Base-by-base conservation (phyloP, 2,329 filamentous ascomycete genomes). In the Penicillium expansum region DNA sequence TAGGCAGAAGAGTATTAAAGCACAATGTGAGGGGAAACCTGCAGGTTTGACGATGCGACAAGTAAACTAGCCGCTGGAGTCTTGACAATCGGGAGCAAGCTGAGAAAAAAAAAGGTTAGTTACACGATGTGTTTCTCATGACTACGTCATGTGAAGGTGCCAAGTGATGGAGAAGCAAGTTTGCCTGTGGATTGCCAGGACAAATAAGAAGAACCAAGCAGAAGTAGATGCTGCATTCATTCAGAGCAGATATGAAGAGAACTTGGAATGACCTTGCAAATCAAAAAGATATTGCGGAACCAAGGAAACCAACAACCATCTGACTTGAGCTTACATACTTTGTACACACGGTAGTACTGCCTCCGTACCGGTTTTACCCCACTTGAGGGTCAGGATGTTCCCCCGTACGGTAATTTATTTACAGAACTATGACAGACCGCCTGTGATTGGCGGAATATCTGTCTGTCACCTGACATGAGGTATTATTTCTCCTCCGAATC, bases 141-240 rank as follows among this genome's bases (percentile, higher is more conserved):
- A 58, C 66, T 70, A 72, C 70, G 70, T 72, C 70, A 72, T 71
- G 68, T 69, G 69, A 67, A 66, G 50, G 47, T 54, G 43, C 41
- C 44, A 30, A 52, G 48, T 42, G 42, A 38, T 35, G 35, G 39
- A 37, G 33, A 52, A 49, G 42, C 37, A 52, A 55, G 54, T 49
- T 59, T 56, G 41, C 2, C n/a, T 14, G 10, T 30, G 29, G 14
- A 32, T 44, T 52, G 16, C 18, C 16, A 52, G 22, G 22, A 33
- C 30, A 50, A 30, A 41, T 32, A 50, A 52, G 30, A 41, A 20
- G 9, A 45, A 13, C 35, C 29, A 32, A 9, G 24, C 2, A 37
- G 30, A 30, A n/a, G n/a, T n/a, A 29, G 24, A 24, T 9, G 35
- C 30, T 44, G 5, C 13, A 27, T 29, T 50, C 13, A 27, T 29